Conservation (phyloP, 2,329 filamentous ascomycete species). For the Madurella fahalii region DNA sequence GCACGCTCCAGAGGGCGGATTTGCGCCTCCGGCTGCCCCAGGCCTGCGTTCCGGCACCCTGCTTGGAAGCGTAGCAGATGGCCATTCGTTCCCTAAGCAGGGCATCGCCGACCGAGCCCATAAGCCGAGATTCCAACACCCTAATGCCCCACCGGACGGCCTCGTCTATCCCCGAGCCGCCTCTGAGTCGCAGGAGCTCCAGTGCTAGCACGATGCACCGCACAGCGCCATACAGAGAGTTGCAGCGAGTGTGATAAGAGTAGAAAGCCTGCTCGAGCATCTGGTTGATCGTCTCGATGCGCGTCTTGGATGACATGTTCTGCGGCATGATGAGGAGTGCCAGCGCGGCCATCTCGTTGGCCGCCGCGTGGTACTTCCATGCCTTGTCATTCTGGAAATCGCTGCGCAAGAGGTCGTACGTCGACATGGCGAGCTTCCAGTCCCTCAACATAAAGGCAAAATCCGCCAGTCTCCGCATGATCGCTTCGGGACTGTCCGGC, state of each 20-base stretch:
- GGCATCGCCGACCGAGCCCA: conserved; percentile 72
- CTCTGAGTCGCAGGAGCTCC: conserved; percentile 78
- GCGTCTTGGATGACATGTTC: conserved; percentile 66
- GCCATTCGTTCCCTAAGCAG: conserved; percentile 83
- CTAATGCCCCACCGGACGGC: conserved; percentile 80
- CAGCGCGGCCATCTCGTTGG: conserved; percentile 91
- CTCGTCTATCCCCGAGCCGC: conserved; percentile 76
- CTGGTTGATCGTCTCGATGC: conserved; percentile 76
- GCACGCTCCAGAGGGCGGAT: conserved; percentile 81
- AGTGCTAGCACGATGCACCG: conserved; percentile 70
- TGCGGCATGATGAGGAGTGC: conserved; percentile 75
- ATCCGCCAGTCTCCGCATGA: conserved; percentile 89
- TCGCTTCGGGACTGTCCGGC: conserved; percentile 78
- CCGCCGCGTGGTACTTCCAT: conserved; percentile 90
- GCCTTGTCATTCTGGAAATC: conserved; percentile 96
- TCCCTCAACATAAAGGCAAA: conserved; percentile 97
- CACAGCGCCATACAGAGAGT: conserved; percentile 72
- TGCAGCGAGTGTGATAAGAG: conserved; percentile 84
- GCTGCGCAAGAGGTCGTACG: conserved; percentile 81
- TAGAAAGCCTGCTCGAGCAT: conserved; percentile 89
- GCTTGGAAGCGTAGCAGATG: conserved; percentile 74
- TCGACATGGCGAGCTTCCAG: conserved; percentile 87
- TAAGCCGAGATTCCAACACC: conserved; percentile 72
- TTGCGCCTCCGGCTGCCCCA: conserved; percentile 76
- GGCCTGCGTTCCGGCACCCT: conserved; percentile 59